Base-by-base conservation (phyloP, 2,329 filamentous ascomycete species). In the Phaeosphaeriaceae sp. region DNA sequence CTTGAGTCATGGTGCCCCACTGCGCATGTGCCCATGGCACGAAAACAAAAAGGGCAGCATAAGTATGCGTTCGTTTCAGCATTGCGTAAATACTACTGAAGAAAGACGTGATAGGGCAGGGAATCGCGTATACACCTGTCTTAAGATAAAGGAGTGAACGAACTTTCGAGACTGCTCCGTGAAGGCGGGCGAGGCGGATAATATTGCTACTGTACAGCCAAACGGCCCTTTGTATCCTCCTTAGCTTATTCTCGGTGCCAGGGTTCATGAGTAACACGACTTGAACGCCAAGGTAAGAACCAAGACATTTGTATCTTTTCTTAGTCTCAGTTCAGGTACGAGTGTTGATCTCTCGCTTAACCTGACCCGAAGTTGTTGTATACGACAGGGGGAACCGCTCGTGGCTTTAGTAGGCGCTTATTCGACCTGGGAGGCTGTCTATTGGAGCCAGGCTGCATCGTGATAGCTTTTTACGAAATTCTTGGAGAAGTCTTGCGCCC, bases 1-100 rank as follows among this genome's bases (percentile, higher is more conserved):
- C 57, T 51, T 65, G 62, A 13, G 57, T 56, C 19, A 56, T 42
- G 7, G 57, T 62, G 25, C 54, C 57, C n/a, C 58, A 41, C 51
- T 65, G 62, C 11, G 59, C 56, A 9, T 50, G 21, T n/a, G 20
- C 22, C 48, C 10, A 40, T 19, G 31, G 31, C 9, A 50, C 17
- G 21, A 24, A 6, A 9, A 42, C 15, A 7, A 41, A 6, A 40
- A 17, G 13, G 5, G 48, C 9, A 27, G 22, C 13, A 15, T 25
- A 22, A 27, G 17, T n/a, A 17, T 22, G 31, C 13, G 20, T 7
- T 20, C 7, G 24, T 50, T 17, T 41, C 7, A 25, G 7, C 33
- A 50, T 50, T n/a, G 31, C 24, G 48, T 9, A 17, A 9, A 10
- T 7, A 13, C n/a, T n/a, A n/a, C n/a, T n/a, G n/a, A n/a, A n/a